Conservation (phyloP, 2,329 filamentous ascomycete species). For the Botrytis aclada region DNA sequence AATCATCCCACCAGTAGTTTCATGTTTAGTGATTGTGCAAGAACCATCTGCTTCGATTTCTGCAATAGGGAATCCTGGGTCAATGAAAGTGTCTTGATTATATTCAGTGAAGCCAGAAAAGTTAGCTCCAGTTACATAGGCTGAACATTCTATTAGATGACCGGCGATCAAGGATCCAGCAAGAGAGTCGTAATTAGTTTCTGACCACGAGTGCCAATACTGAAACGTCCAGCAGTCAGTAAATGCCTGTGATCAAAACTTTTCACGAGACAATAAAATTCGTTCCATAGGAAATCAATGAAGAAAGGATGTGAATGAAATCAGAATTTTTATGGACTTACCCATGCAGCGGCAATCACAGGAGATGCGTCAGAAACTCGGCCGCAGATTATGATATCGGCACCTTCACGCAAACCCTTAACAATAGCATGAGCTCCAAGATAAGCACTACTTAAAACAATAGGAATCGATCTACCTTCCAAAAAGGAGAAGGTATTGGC, state of each 20-base stretch:
- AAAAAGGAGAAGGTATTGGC: not conserved
- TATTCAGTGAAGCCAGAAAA: not conserved
- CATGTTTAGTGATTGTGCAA: not conserved
- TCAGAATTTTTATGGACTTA: not conserved
- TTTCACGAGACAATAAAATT: not conserved
- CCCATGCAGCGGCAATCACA: not conserved
- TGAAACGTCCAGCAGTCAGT: not conserved
- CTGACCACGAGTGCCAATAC: not conserved
- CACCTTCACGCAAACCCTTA: not conserved
- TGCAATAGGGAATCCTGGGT: not conserved
- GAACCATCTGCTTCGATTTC: not conserved
- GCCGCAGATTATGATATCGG: not conserved
- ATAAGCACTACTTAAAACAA: not conserved
- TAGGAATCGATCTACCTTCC: not conserved
- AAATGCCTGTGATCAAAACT: not conserved
- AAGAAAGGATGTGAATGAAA: not conserved
- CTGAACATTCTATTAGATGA: not conserved
- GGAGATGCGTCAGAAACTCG: not conserved
- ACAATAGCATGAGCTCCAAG: not conserved
- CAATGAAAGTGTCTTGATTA: not conserved
- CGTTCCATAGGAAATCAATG: not conserved
- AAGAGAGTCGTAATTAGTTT: not conserved
- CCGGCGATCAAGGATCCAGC: not conserved
- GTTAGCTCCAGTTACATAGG: not conserved
- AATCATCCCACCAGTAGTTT: not conserved